Percentiles rank a stretch among this genome's conserved stretches.
Evolutionary conservation across 495 filamentous ascomycete genomes (phyloP).

Genomic region (Podospora pseudocomata): DNA sequence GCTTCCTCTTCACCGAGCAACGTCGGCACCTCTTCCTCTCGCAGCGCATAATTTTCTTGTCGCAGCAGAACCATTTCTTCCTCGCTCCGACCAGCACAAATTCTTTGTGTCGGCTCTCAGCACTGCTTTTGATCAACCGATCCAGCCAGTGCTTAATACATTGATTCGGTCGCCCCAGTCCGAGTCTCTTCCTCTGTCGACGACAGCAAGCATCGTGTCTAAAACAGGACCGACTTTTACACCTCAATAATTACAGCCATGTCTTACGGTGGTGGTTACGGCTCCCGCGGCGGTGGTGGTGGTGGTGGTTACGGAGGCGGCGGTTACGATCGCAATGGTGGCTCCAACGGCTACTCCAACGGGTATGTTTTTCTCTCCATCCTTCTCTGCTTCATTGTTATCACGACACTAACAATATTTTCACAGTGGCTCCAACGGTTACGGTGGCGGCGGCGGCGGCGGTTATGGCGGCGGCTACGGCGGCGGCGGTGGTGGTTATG

Average conservation of each 20-base stretch:
- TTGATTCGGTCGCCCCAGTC: background rate
- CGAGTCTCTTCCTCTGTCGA: background rate
- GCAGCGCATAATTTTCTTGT: background rate
- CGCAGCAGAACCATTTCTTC: background rate
- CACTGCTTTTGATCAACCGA: background rate
- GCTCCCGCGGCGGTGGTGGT: conserved; percentile 49
- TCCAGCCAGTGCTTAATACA: background rate
- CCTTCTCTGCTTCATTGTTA: conserved; percentile 20
- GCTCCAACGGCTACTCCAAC: conserved; percentile 27
- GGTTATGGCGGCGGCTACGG: conserved; percentile 52
- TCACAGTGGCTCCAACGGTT: conserved; percentile 29
- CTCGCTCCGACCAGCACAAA: background rate
- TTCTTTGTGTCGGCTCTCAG: background rate
- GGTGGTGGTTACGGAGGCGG: conserved; percentile 38
- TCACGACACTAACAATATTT: conserved; percentile 26
- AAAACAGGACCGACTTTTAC: background rate
- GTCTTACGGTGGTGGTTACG: conserved; percentile 60
- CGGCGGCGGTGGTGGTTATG: conserved; percentile 52
- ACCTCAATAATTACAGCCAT: conserved; percentile 51
- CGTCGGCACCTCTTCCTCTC: background rate
- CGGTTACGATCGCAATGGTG: conserved; percentile 32
- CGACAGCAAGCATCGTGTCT: background rate
- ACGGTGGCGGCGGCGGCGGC: conserved; percentile 38
- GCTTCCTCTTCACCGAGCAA: background rate
- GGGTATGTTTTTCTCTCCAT: conserved; percentile 25